phyloP scores from a whole-genome alignment of 768 basidiomycete genomes.

The Agrocybe chaxingu region DNA sequence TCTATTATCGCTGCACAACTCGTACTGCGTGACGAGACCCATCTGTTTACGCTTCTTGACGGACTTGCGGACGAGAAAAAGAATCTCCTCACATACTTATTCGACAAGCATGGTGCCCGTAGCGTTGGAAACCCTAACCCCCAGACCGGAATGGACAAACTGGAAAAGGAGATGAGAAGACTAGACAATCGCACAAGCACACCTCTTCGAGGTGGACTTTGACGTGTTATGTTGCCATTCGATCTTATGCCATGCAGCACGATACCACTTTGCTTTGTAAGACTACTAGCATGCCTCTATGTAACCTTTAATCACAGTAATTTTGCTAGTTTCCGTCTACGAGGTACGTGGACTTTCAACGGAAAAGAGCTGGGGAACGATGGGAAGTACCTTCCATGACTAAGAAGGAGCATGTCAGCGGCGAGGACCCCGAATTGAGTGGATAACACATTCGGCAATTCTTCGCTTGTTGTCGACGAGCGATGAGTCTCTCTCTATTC shows the following conservation, averaged over 20 bases:
- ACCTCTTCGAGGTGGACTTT: conserved; percentile 41
- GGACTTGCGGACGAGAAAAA: conserved; percentile 88
- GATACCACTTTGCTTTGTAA: background rate
- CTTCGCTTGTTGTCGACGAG: no score
- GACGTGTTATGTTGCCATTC: conserved; percentile 2
- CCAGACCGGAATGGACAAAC: conserved; percentile 57
- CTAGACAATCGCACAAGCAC: conserved; percentile 79
- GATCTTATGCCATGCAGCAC: background rate
- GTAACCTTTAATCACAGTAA: no score
- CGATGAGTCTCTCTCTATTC: no score
- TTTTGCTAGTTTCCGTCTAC: no score
- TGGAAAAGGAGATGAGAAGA: conserved; percentile 78
- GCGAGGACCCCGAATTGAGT: no score
- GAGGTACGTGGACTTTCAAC: no score
- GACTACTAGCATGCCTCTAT: no score
- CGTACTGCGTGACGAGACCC: conserved; percentile 78
- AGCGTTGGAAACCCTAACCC: conserved; percentile 36
- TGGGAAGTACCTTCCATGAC: no score
- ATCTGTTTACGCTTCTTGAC: conserved; percentile 76
- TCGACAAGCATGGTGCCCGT: conserved; percentile 82
- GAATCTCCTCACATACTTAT: conserved; percentile 84
- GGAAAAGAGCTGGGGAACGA: no score
- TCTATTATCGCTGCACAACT: conserved; percentile 83
- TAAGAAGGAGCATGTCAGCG: no score
- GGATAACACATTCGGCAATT: no score